Evolutionary conservation across 208 protist genomes (phyloP), one percentile per base, ranked within the genome.

Genomic region (Trypanosoma cruzi): DNA sequence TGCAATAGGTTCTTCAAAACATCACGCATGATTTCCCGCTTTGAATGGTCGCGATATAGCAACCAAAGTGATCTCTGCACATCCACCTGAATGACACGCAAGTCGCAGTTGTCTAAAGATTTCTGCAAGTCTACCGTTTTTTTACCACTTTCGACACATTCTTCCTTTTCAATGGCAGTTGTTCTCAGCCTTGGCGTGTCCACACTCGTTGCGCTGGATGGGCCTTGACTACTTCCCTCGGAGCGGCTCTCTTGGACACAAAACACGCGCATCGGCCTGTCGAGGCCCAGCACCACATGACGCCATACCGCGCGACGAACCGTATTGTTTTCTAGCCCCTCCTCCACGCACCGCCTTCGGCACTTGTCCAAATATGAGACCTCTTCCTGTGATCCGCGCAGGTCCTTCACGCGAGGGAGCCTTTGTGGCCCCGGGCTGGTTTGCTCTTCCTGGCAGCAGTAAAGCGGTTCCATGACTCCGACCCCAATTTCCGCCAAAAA

Each of bases 91-190:
- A 96, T 73, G 18, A 96, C 81, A 20, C 82, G 79, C 7, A 78
- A 76, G 58, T 91, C 88, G 79, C 90, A 96, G 77, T 94, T 95
- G 14, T 85, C 81, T 14, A 88, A 77, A 18, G 90, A 63, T 58
- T 64, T 70, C 60, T 52, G 44, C 37, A 67, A 68, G 24, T 69
- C 64, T 10, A 29, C 16, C 31, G 22, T 20, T 14, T 65, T n/a
- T 40, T 50, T 34, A 40, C 34, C 29, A 13, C n/a, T 16, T 54
- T 24, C 40, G 20, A 28, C 24, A 5, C 18, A 1, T 55, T 62
- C 42, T 29, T 54, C 42, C 22, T 5, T 18, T 34, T 56, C n/a
- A n/a, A n/a, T n/a, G 14, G 26, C 31, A 44, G 18, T 40, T 0
- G 0, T 54, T 28, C 46, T 28, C 26, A 20, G 50, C 26, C 36